phyloP scores from a whole-genome alignment of 2,329 filamentous ascomycete genomes.

The Arthroderma sp. region DNA sequence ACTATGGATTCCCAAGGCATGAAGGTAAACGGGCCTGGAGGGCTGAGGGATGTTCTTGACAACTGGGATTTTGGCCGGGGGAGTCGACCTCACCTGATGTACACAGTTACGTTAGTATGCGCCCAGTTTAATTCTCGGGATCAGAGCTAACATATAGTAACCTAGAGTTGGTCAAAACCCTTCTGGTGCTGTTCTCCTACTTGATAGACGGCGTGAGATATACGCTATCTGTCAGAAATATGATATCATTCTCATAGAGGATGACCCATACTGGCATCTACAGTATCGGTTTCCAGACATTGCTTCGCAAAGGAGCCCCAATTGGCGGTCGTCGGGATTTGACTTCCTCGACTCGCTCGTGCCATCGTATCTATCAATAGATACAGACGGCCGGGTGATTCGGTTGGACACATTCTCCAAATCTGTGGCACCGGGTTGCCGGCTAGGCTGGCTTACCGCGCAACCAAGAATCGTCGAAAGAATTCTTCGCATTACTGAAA shows the following conservation, averaged over 20 bases:
- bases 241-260: constrained; percentile 83
- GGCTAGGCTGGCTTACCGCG: constrained; percentile 80
- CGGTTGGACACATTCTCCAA: constrained; percentile 91
- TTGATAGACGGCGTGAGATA: constrained; percentile 61
- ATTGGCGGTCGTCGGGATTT: constrained; percentile 49
- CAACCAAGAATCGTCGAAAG: constrained; percentile 68
- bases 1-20: constrained; percentile 70
- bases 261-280: constrained; percentile 92
- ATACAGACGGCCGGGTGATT: constrained; percentile 74
- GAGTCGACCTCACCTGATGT: constrained; percentile 68
- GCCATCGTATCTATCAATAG: constrained; percentile 69
- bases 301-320: constrained; percentile 39
- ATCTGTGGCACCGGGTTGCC: constrained; percentile 77
- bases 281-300: constrained; percentile 52
- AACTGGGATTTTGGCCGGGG: constrained; percentile 70
- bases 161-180: constrained; percentile 76
- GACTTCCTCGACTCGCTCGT: constrained; percentile 66
- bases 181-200: constrained; percentile 59
- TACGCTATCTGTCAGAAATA: constrained; percentile 71
- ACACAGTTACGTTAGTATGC: constrained; percentile 66
- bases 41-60: constrained; percentile 61
- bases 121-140: background rate
- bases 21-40: constrained; percentile 57
- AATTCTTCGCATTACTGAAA: constrained; percentile 60
- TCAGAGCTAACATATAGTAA: background rate